Conservation (phyloP, 495 filamentous ascomycete genomes). For the Opeltia flavorubescens region DNA sequence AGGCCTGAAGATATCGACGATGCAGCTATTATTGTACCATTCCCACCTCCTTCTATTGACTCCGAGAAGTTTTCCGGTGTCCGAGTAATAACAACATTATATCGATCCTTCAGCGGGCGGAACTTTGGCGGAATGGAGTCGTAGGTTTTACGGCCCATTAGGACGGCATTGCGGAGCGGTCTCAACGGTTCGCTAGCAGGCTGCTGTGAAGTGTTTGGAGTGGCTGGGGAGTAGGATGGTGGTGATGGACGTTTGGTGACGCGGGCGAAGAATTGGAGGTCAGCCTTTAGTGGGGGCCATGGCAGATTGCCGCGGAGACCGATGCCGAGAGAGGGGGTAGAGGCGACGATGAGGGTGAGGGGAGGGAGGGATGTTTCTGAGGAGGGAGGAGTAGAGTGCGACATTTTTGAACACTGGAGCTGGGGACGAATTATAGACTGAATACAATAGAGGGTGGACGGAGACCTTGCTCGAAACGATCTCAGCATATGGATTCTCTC, state of each 20-base stretch:
- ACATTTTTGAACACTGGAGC: not conserved
- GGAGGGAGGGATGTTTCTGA: slow-evolving; percentile 28
- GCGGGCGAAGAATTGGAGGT: slow-evolving; percentile 90
- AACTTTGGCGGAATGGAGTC: slow-evolving; percentile 64
- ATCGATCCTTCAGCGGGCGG: slow-evolving; percentile 61
- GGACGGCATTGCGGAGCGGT: slow-evolving; percentile 50
- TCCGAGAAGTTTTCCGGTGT: slow-evolving; percentile 13
- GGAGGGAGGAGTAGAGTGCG: slow-evolving; percentile 2
- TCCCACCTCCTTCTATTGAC: slow-evolving; percentile 14
- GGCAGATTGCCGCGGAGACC: slow-evolving; percentile 67
- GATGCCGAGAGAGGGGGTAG: slow-evolving; percentile 64
- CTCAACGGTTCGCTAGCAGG: not conserved
- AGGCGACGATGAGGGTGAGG: slow-evolving; percentile 65
- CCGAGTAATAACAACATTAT: slow-evolving; percentile 67
- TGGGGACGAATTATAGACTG: not conserved
- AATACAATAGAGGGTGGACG: not conserved
- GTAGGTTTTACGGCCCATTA: slow-evolving; percentile 98
- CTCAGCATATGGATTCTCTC: not conserved
- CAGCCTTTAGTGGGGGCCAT: slow-evolving; percentile 73
- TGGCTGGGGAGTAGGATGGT: not conserved
- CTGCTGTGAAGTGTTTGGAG: not conserved
- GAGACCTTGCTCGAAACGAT: not conserved
- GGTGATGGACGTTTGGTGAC: slow-evolving; percentile 56
- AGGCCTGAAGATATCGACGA: slow-evolving; percentile 45
- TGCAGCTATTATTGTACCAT: slow-evolving; percentile 13